These are phyloP conservation scores for Marasmius sp. DNA, from an alignment of 1,284 basidiomycete genomes.

Conservation along the genomic window DNA sequence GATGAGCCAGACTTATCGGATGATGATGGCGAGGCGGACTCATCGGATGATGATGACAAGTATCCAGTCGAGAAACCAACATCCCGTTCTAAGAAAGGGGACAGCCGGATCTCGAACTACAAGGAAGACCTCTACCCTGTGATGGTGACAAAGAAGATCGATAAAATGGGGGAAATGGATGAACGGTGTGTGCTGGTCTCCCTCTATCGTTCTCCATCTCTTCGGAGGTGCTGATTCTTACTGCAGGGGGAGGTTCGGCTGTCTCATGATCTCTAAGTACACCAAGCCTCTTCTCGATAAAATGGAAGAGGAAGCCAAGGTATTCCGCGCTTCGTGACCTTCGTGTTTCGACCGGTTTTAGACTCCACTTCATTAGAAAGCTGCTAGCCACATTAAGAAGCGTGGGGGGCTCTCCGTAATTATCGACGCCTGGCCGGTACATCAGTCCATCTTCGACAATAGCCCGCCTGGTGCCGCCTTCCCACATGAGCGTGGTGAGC, in stretches of 20 bases:
- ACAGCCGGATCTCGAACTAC: too few species aligned
- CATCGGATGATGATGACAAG: too few species aligned
- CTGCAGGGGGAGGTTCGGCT: slow-evolving; percentile 21
- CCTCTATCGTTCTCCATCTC: background rate
- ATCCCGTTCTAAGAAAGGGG: too few species aligned
- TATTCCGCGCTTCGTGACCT: background rate
- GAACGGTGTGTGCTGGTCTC: background rate
- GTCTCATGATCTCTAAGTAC: slow-evolving; percentile 19
- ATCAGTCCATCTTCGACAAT: slow-evolving; percentile 22
- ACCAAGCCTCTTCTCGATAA: slow-evolving; percentile 15
- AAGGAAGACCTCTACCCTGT: background rate
- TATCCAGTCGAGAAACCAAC: too few species aligned
- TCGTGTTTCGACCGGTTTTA: background rate
- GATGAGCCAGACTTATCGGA: too few species aligned
- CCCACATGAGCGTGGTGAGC: slow-evolving; percentile 21
- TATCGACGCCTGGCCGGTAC: slow-evolving; percentile 25
- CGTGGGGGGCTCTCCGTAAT: slow-evolving; percentile 18
- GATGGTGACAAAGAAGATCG: background rate
- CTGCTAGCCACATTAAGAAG: slow-evolving; percentile 3
- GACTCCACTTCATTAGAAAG: slow-evolving; percentile 8
- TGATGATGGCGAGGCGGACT: too few species aligned
- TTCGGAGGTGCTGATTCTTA: background rate
- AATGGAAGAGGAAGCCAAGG: slow-evolving; percentile 14
- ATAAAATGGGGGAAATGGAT: background rate
- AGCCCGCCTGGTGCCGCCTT: slow-evolving; percentile 21